These are phyloP conservation scores for Pelargonium nanum DNA, from an alignment of 345 rosid genomes.

Conservation along the genomic window DNA sequence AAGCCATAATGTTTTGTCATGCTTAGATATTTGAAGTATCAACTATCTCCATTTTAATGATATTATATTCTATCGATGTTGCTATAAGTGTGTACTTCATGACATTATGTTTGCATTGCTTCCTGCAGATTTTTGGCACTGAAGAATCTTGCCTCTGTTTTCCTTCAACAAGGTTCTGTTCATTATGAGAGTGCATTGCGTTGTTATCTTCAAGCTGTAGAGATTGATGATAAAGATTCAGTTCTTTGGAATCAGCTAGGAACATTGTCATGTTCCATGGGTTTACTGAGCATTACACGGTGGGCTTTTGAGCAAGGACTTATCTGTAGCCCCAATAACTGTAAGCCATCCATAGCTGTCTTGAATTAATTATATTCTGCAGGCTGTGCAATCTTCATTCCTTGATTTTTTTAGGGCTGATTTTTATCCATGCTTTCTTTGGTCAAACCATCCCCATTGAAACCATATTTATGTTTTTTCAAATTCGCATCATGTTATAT, in stretches of 20 bases:
- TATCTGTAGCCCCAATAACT: conserved; percentile 92
- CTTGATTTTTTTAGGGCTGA: neutral
- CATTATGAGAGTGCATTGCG: conserved; percentile 75
- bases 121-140: conserved; percentile 76
- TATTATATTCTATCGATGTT: neutral
- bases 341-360: conserved; percentile 29
- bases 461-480: conserved; percentile 6
- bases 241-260: conserved; percentile 98
- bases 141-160: conserved; percentile 85
- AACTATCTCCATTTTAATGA: neutral
- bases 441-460: neutral
- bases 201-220: conserved; percentile 96
- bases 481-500: neutral
- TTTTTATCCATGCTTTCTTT: neutral
- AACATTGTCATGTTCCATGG: conserved; percentile 95
- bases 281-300: conserved; percentile 71
- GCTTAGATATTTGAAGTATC: neutral
- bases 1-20: neutral
- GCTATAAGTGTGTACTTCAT: neutral
- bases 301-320: conserved; percentile 99
- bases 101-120: conserved; percentile 2
- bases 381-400: neutral
- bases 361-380: neutral
- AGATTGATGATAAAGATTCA: conserved; percentile 89
- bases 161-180: conserved; percentile 76